These are phyloP conservation scores for Hemileia vastatrix DNA, from an alignment of 1,284 basidiomycete species.

Conservation along the genomic window DNA sequence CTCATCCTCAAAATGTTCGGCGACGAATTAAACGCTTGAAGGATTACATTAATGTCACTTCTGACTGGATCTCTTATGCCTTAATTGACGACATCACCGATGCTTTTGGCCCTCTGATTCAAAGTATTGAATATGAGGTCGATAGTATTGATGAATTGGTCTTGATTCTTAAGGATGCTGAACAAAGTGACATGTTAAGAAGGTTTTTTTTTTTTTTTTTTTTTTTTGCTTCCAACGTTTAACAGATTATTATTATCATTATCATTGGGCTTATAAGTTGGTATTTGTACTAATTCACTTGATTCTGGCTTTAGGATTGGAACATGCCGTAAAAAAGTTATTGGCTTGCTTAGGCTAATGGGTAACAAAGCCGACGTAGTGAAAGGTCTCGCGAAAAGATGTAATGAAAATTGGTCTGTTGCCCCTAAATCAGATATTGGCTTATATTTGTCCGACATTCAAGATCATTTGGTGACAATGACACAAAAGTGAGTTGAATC, in stretches of 20 bases:
- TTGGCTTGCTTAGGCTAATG: conserved; percentile 89
- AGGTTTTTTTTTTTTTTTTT: conserved; percentile 44
- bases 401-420: conserved; percentile 98
- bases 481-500: conserved; percentile 62
- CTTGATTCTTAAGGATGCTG: conserved; percentile 78
- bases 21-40: conserved; percentile 97
- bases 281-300: neutral
- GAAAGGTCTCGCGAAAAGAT: conserved; percentile 89
- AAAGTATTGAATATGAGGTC: conserved; percentile 98
- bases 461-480: conserved; percentile 99
- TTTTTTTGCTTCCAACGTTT: neutral
- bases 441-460: conserved; percentile 86
- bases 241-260: too few species aligned
- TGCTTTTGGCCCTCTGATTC: conserved; percentile 96
- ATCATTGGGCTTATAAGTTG: neutral
- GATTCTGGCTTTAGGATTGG: conserved; percentile 60
- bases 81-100: conserved; percentile 99
- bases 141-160: conserved; percentile 98
- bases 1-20: conserved; percentile 95
- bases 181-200: conserved; percentile 68
- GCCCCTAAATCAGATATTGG: conserved; percentile 97
- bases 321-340: conserved; percentile 97
- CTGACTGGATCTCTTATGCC: conserved; percentile 99
- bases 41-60: conserved; percentile 97
- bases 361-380: conserved; percentile 99